Conservation (phyloP, 163 green algal species). For the Coccomyxa subellipsoidea region DNA sequence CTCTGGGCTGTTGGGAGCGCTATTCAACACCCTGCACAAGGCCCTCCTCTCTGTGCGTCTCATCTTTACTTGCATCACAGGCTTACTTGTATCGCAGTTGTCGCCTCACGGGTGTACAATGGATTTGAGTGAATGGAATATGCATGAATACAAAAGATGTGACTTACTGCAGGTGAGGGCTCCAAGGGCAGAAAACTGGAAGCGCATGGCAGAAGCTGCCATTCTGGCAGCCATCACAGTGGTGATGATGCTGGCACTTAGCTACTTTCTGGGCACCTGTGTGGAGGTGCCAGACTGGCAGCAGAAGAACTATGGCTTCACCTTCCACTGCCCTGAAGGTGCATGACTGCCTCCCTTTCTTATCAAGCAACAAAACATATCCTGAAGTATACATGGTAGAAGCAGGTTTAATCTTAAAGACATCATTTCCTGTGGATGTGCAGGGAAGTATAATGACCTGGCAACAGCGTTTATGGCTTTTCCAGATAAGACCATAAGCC, state of each 20-base stretch:
- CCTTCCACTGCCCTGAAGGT: slow-evolving; percentile 9
- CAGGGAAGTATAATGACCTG: slow-evolving; percentile 80
- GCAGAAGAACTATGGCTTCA: slow-evolving; percentile 11
- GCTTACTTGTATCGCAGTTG: no score
- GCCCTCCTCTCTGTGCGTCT: slow-evolving; percentile 51
- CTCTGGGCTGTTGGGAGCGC: slow-evolving; percentile 71
- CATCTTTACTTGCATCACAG: no score
- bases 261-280: slow-evolving; percentile 1
- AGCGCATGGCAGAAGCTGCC: neutral
- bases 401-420: no score
- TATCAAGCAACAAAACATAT: no score
- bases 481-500: slow-evolving; percentile 67
- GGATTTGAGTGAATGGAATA: no score
- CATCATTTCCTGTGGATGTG: no score
- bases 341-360: no score
- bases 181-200: neutral
- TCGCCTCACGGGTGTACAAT: no score
- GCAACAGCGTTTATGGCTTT: slow-evolving; percentile 75
- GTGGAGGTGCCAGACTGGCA: slow-evolving; percentile 12
- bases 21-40: slow-evolving; percentile 79
- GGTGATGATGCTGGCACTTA: neutral
- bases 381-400: no score
- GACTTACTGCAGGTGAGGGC: slow-evolving; percentile 5
- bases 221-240: neutral
- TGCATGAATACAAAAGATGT: no score